A percentile compares a stretch with the other conserved stretches of the same genome.
These are phyloP conservation scores for Mrakiaceae sp. DNA, from an alignment of 1,284 basidiomycete species.

Conservation along the genomic window DNA sequence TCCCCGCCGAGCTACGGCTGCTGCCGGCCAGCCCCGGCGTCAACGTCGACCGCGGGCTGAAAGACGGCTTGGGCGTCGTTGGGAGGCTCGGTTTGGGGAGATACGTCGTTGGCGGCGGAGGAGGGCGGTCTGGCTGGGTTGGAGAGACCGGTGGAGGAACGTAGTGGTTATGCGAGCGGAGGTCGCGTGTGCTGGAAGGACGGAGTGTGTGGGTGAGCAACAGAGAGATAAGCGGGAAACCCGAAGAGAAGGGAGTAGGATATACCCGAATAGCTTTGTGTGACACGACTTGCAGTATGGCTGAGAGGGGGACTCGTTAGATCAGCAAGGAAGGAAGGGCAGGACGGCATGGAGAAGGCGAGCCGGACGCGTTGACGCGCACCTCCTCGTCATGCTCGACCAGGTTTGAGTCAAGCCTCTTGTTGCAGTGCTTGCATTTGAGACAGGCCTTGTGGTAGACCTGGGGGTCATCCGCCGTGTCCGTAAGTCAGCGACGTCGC, in stretches of 20 bases:
- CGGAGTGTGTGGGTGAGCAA: no score
- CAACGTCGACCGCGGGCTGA: no score
- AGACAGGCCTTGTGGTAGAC: slow-evolving; percentile 38
- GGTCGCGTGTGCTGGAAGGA: slow-evolving; percentile 1
- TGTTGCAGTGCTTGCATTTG: slow-evolving; percentile 34
- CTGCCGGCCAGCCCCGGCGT: no score
- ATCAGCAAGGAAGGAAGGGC: neutral
- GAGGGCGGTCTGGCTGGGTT: neutral
- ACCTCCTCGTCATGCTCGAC: slow-evolving; percentile 6
- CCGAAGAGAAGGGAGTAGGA: neutral
- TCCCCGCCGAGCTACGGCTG: no score
- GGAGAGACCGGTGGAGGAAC: slow-evolving; percentile 1
- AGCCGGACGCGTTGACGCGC: neutral
- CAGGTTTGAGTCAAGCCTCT: slow-evolving; percentile 18
- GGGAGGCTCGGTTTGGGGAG: slow-evolving; percentile 5
- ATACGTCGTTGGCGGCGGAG: neutral
- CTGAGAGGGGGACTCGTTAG: neutral
- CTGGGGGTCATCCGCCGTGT: slow-evolving; percentile 20
- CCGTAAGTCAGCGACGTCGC: neutral
- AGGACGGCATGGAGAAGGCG: neutral
- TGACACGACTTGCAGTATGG: slow-evolving; percentile 3
- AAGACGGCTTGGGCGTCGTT: slow-evolving; percentile 2
- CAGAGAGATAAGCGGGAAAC: neutral
- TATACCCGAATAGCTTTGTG: slow-evolving; percentile 3
- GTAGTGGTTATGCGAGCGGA: neutral